Percentiles rank a stretch among this genome's conserved stretches.
Evolutionary conservation across 2,329 filamentous ascomycete genomes (phyloP).

Genomic region (Phoma herbarum): DNA sequence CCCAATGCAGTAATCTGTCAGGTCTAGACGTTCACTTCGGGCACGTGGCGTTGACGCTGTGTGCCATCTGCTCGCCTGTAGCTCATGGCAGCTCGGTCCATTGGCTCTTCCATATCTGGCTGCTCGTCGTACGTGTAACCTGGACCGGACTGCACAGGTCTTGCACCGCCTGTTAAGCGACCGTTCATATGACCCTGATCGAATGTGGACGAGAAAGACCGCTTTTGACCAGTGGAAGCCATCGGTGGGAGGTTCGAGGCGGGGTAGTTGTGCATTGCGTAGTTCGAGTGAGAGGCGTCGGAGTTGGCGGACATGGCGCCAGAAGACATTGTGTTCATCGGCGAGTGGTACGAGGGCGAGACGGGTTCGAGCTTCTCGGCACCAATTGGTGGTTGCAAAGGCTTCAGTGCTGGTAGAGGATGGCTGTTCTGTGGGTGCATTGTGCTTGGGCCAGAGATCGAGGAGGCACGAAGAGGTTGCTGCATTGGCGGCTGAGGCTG

Average conservation of each 20-base stretch:
- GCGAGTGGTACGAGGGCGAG: slow-evolving; percentile 55
- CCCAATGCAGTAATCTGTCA: not conserved
- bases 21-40: slow-evolving; percentile 43
- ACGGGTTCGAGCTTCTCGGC: slow-evolving; percentile 53
- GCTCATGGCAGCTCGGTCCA: slow-evolving; percentile 54
- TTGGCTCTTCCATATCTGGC: slow-evolving; percentile 53
- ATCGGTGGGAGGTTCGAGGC: slow-evolving; percentile 38
- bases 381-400: slow-evolving; percentile 45
- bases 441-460: slow-evolving; percentile 35
- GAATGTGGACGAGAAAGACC: slow-evolving; percentile 58
- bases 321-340: slow-evolving; percentile 42
- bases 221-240: slow-evolving; percentile 50
- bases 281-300: slow-evolving; percentile 38
- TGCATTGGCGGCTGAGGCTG: slow-evolving; percentile 47
- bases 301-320: slow-evolving; percentile 47
- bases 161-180: slow-evolving; percentile 56
- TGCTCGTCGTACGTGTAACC: slow-evolving; percentile 46
- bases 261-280: slow-evolving; percentile 40
- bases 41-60: slow-evolving; percentile 49
- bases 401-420: slow-evolving; percentile 56
- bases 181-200: slow-evolving; percentile 54
- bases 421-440: slow-evolving; percentile 46
- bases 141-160: slow-evolving; percentile 48
- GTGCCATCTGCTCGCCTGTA: slow-evolving; percentile 59
- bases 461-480: slow-evolving; percentile 44